Evolutionary conservation across 495 filamentous ascomycete species (phyloP).

Genomic region (Penicillium soppii): DNA sequence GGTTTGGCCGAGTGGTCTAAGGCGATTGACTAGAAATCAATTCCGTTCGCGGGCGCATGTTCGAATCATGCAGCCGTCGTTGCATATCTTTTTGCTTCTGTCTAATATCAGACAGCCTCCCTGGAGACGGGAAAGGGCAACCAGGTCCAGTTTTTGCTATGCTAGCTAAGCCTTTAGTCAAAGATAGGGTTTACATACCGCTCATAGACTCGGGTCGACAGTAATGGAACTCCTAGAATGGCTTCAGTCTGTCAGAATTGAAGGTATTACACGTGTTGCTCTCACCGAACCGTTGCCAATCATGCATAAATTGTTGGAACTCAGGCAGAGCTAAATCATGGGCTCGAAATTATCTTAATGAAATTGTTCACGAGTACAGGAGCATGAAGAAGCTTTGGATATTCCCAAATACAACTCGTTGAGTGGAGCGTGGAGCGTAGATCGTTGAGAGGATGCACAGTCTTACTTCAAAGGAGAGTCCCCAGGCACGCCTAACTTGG

Average conservation of each 20-base stretch:
- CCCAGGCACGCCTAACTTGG: too few species aligned
- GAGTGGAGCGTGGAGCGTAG: not conserved
- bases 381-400: not conserved
- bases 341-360: too few species aligned
- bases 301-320: not conserved
- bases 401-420: constrained; percentile 1
- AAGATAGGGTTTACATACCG: too few species aligned
- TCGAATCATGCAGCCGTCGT: constrained; percentile 9
- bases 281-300: constrained; percentile 10
- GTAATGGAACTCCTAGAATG: constrained; percentile 10
- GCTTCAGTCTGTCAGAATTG: constrained; percentile 11
- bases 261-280: constrained; percentile 7
- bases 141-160: too few species aligned
- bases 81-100: too few species aligned
- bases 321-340: not conserved
- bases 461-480: too few species aligned
- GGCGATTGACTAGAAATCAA: constrained; percentile 23
- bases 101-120: too few species aligned
- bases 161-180: too few species aligned
- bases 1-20: constrained; percentile 25
- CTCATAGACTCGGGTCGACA: constrained; percentile 12
- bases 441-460: not conserved
- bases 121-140: too few species aligned
- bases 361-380: constrained; percentile 4
- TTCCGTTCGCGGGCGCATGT: constrained; percentile 11